Percentiles rank a stretch among this genome's conserved stretches.
Evolutionary conservation across 352 stramenopile genomes (phyloP).

Genomic region (Plasmopara muralis): DNA sequence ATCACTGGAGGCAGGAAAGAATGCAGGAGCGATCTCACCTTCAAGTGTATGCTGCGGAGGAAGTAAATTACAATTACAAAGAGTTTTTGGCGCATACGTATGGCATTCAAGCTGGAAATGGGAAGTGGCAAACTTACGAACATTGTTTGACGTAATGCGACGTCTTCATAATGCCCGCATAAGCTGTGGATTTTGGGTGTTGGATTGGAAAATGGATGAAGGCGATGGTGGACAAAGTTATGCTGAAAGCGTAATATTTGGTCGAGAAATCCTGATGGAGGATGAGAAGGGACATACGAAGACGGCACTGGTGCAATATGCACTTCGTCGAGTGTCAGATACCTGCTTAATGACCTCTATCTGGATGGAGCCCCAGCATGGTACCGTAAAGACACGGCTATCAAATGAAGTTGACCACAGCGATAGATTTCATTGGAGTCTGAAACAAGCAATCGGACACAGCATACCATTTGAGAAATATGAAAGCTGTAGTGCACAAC

Average conservation of each 20-base stretch:
- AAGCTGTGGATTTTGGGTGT: constrained; percentile 72
- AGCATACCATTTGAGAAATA: constrained; percentile 46
- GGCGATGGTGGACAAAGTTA: constrained; percentile 43
- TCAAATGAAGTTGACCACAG: constrained; percentile 34
- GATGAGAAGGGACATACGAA: constrained; percentile 67
- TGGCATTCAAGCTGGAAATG: constrained; percentile 85
- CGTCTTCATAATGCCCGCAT: constrained; percentile 64
- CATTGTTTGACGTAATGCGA: constrained; percentile 60
- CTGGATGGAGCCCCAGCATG: constrained; percentile 86
- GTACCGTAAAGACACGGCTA: constrained; percentile 51
- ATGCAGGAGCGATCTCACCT: constrained; percentile 22
- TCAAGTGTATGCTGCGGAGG: constrained; percentile 67
- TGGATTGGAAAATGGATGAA: constrained; percentile 75
- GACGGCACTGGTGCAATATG: constrained; percentile 77
- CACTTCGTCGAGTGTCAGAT: constrained; percentile 59
- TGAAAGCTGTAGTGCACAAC: constrained; percentile 12
- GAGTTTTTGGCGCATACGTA: constrained; percentile 81
- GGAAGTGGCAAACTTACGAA: constrained; percentile 50
- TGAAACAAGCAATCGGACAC: constrained; percentile 68
- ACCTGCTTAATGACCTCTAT: constrained; percentile 81
- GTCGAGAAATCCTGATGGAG: constrained; percentile 79
- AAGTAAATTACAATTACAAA: constrained; percentile 63
- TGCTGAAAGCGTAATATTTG: constrained; percentile 71
- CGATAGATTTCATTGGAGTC: constrained; percentile 59
- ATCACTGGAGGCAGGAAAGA: constrained; percentile 31